phyloP scores from a whole-genome alignment of 345 rosid genomes.

The Syzygium aromaticum region DNA sequence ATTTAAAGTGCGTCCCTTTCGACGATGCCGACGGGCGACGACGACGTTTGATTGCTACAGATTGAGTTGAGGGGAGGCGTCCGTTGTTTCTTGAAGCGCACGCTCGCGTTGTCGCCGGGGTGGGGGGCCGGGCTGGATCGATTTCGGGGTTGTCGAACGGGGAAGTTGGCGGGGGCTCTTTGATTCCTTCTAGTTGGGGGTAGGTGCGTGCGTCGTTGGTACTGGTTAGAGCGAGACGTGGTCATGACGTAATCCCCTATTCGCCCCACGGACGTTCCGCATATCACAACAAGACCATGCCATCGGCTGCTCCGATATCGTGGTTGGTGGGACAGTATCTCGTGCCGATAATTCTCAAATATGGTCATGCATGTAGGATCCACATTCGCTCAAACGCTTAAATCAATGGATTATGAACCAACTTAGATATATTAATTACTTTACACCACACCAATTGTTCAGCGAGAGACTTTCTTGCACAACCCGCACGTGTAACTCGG shows the following conservation, averaged over 20 bases:
- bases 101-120: neutral
- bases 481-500: rapidly evolving
- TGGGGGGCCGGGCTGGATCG: neutral
- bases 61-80: neutral
- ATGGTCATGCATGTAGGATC: no score
- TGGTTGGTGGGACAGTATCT: no score
- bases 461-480: neutral
- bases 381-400: neutral
- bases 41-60: neutral
- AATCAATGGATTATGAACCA: neutral
- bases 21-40: neutral
- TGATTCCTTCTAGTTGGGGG: neutral
- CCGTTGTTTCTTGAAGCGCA: neutral
- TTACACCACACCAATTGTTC: no score
- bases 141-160: neutral
- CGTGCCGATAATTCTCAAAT: no score
- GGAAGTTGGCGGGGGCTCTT: neutral
- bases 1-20: no score
- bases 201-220: neutral
- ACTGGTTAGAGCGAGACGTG: neutral
- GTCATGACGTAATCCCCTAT: neutral
- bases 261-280: neutral
- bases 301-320: neutral
- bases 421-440: no score
- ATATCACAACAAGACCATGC: neutral